phyloP scores from a whole-genome alignment of 495 filamentous ascomycete species.

The Poronia punctata region DNA sequence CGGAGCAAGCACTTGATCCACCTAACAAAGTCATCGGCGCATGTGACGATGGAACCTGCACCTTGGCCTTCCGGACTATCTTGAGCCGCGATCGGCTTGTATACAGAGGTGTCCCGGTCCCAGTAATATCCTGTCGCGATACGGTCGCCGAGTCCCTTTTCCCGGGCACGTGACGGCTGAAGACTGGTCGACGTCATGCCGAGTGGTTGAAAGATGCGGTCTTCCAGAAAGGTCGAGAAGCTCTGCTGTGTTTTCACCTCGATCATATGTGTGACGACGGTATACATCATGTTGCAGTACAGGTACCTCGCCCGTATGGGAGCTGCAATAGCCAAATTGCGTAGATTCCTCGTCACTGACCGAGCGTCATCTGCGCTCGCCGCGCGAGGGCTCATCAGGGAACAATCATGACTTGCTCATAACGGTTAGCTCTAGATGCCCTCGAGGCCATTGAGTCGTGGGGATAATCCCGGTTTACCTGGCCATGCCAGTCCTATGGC shows the following conservation, averaged over 20 bases:
- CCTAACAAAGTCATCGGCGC: slow-evolving; percentile 44
- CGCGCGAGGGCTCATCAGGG: slow-evolving; percentile 8
- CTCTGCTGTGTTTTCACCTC: slow-evolving; percentile 28
- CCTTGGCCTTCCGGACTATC: slow-evolving; percentile 24
- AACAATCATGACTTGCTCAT: slow-evolving; percentile 12
- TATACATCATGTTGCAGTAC: slow-evolving; percentile 48
- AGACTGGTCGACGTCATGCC: slow-evolving; percentile 40
- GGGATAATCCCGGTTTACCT: slow-evolving; percentile 18
- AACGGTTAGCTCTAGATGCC: not conserved
- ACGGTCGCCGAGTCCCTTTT: slow-evolving; percentile 25
- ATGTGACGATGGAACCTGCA: slow-evolving; percentile 43
- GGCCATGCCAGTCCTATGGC: slow-evolving; percentile 40
- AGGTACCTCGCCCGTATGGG: slow-evolving; percentile 33
- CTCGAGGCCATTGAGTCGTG: not conserved
- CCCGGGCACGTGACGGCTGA: slow-evolving; percentile 22
- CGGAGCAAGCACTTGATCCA: slow-evolving; percentile 34
- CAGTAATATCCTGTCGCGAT: slow-evolving; percentile 26
- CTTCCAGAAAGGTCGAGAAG: slow-evolving; percentile 36
- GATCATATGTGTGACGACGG: slow-evolving; percentile 33
- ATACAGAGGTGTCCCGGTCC: slow-evolving; percentile 3
- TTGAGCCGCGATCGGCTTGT: slow-evolving; percentile 1
- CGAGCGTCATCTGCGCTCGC: slow-evolving; percentile 18
- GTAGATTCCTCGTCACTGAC: slow-evolving; percentile 33
- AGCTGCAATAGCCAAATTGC: slow-evolving; percentile 34
- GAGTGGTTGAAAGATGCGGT: slow-evolving; percentile 39